Evolutionary conservation across 345 rosid species (phyloP), one percentile per base, ranked within the genome.

Genomic region (Bruguiera sexangula): DNA sequence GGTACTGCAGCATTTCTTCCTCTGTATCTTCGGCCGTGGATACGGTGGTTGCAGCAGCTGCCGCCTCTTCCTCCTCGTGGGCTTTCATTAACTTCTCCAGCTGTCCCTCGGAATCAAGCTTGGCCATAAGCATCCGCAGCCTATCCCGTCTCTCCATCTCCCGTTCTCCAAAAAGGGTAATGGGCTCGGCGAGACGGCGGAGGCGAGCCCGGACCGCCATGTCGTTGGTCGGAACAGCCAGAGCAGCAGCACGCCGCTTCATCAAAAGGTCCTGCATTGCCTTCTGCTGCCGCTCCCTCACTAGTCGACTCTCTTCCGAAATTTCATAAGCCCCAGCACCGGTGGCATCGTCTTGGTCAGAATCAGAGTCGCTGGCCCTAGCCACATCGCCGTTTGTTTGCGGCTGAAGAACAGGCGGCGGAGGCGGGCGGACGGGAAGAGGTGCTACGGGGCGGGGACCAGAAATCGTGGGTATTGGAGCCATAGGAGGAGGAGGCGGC

Each of bases 61-160:
- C 85, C 30, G 87, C 91, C 73, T 82, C 92, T 80, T 85, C 96
- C 59, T 90, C 99, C 70, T 95, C 98, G 6, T 89, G 94, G 81
- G 91, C 96, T 81, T 77, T 88, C 84, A 90, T 83, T 62, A 92
- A 81, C 75, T 79, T 96, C 77, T 89, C 98, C 72, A 90, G 77
- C 67, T 96, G 90, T 43, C 95, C 98, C 56, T 84, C 93, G 1
- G 89, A 71, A 76, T 92, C 98, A 67, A 92, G 82, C 85, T 83
- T 87, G 8, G 87, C 97, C 99, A 95, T 85, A 70, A 92, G 85
- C 87, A 80, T 85, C 46, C 94, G 80, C 83, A 95, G 66, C 75
- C 98, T 87, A 68, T 94, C 96, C 30, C 97, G 84, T 68, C 99
- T 90, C 81, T 95, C 98, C 99, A 95, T 95, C 79, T 92, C 98